Percentiles rank a stretch among this genome's conserved stretches.
Conservation (phyloP, 441 rosid species). For the Lepidium campestre region DNA sequence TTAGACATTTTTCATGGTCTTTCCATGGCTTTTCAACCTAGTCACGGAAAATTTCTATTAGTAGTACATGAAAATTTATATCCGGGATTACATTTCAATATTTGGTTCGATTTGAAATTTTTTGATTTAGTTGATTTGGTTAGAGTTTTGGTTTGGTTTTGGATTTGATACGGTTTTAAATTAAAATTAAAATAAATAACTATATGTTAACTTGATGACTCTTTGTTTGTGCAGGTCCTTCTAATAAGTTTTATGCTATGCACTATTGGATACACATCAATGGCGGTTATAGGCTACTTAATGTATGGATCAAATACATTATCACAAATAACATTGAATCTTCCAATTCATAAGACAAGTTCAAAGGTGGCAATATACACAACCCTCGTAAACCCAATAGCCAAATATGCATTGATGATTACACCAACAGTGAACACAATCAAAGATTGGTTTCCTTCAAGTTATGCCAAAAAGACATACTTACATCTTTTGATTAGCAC, state of each 20-base stretch:
- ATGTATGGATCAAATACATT: constrained; percentile 34
- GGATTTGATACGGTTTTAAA: neutral
- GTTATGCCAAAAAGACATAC: constrained; percentile 20
- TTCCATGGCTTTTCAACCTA: no score
- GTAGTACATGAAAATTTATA: no score
- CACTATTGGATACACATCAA: constrained; percentile 29
- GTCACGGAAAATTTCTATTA: no score
- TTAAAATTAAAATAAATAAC: neutral
- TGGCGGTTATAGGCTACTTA: constrained; percentile 37
- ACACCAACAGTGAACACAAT: constrained; percentile 28
- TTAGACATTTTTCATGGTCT: no score
- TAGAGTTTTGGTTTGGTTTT: neutral
- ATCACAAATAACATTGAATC: constrained; percentile 37
- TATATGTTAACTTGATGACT: neutral
- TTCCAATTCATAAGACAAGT: constrained; percentile 25
- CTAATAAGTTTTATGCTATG: constrained; percentile 32
- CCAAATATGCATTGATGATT: constrained; percentile 35
- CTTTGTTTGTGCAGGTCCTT: constrained; percentile 21
- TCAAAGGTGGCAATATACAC: constrained; percentile 42
- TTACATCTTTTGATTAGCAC: constrained; percentile 25
- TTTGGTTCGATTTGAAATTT: no score
- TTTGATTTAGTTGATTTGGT: neutral
- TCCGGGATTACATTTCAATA: no score
- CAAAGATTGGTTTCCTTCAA: constrained; percentile 25
- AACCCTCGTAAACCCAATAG: constrained; percentile 26